Evolutionary conservation across 2,329 filamentous ascomycete species (phyloP).

Genomic region (Ilyonectria mors-panacis): DNA sequence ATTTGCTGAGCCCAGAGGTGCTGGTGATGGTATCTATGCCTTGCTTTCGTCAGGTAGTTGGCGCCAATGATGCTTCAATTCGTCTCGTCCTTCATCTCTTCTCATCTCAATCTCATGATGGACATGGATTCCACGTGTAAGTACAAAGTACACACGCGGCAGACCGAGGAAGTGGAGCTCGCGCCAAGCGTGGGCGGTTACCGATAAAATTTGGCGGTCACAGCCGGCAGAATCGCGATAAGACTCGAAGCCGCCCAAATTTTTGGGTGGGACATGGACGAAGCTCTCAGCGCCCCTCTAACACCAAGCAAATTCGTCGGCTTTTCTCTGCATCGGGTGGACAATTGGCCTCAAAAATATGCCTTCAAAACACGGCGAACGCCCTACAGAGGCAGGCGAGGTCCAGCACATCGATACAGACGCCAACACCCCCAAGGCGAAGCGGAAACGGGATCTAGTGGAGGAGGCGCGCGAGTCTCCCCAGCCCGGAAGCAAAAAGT

Average conservation of each 20-base stretch:
- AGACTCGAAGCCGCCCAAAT: slow-evolving; percentile 50
- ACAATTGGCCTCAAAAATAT: slow-evolving; percentile 48
- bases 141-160: slow-evolving; percentile 32
- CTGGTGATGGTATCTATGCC: neutral
- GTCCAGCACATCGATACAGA: slow-evolving; percentile 51
- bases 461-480: slow-evolving; percentile 46
- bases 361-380: slow-evolving; percentile 62
- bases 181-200: slow-evolving; percentile 28
- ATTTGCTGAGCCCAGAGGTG: slow-evolving; percentile 25
- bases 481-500: slow-evolving; percentile 54
- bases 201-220: slow-evolving; percentile 56
- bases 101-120: slow-evolving; percentile 32
- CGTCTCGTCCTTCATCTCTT: slow-evolving; percentile 14
- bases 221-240: slow-evolving; percentile 56
- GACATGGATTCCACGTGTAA: slow-evolving; percentile 41
- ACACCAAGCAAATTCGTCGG: slow-evolving; percentile 21
- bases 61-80: neutral
- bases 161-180: slow-evolving; percentile 37
- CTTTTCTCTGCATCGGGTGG: slow-evolving; percentile 15
- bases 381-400: slow-evolving; percentile 42
- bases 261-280: slow-evolving; percentile 44
- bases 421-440: slow-evolving; percentile 45
- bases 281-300: slow-evolving; percentile 35
- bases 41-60: neutral
- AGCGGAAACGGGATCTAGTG: slow-evolving; percentile 55